Base-by-base conservation (phyloP, 2,329 filamentous ascomycete species). In the Pseudocercospora crystallina region DNA sequence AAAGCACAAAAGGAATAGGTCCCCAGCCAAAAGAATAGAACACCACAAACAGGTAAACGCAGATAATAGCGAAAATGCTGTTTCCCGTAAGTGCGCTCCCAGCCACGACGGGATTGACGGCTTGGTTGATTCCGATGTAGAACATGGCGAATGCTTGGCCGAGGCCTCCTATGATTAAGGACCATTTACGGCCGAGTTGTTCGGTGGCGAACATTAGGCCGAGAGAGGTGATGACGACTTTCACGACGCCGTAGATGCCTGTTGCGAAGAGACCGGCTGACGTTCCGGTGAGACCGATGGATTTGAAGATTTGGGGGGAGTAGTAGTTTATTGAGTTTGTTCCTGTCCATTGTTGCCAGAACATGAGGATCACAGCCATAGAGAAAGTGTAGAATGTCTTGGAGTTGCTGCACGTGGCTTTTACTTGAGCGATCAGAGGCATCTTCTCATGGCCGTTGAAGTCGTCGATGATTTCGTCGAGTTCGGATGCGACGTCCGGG, bases 41-140 rank as follows among this genome's bases (percentile, higher is more conserved):
- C 8, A 75, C 71, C 7, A 75, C 73, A 45, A 74, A 76, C 5
- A 75, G 64, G 53, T 78, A 79, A 5, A 80, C 73, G 62, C 77
- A 79, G 44, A 79, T 71, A 64, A 80, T 78, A 8, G 74, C 71
- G 42, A 79, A 73, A 40, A 69, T 71, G 50, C 64, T 85, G 9
- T 85, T 83, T 0, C 81, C 73, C 2, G 84, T 80, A 12, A 62
- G 43, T 8, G 47, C 20, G 13, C 41, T 13, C 10, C 58, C 56
- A 15, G 50, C 17, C 1, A 80, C 64, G 0, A 84, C 83, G 0
- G 82, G 81, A 53, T 79, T 72, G 13, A 65, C 54, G 17, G 62
- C 62, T 32, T 62, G 58, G 40, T 63, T 62, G 52, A 62, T 55
- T n/a, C 64, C 69, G 37, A 71, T 69, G 54, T 70, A 70, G 53